phyloP scores from a whole-genome alignment of 805 yeast species.

The Saturnispora sekii region DNA sequence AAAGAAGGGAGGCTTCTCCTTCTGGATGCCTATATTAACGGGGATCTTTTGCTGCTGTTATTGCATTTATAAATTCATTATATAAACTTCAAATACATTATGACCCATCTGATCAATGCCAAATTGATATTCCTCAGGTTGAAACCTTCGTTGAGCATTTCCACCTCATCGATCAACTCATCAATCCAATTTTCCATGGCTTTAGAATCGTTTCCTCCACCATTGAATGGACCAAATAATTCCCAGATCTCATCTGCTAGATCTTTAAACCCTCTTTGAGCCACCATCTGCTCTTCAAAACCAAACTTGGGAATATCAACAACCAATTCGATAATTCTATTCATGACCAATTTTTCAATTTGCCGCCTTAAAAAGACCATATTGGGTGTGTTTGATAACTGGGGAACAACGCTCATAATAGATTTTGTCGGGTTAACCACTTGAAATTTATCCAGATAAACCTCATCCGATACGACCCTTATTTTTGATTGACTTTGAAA shows the following conservation, averaged over 20 bases:
- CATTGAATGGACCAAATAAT: constrained; percentile 17
- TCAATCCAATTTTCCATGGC: constrained; percentile 1
- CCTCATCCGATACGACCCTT: constrained; percentile 1
- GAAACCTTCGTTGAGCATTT: constrained; percentile 1
- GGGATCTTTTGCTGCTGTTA: constrained; percentile 2
- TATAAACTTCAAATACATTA: constrained; percentile 7
- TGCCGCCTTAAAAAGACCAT: constrained; percentile 27
- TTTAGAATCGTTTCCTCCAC: background rate
- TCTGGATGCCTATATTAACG: background rate
- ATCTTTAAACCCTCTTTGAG: constrained; percentile 11
- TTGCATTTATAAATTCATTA: constrained; percentile 3
- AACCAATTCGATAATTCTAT: constrained; percentile 15
- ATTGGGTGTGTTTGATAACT: constrained; percentile 28
- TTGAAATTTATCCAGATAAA: background rate
- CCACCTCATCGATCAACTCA: constrained; percentile 5
- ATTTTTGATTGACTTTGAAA: background rate
- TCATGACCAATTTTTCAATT: constrained; percentile 27
- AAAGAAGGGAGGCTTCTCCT: too few relatives aligned
- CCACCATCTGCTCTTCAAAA: constrained; percentile 14
- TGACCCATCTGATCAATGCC: constrained; percentile 5
- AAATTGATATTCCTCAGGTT: constrained; percentile 5
- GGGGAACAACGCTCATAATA: constrained; percentile 15
- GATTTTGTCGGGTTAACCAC: background rate
- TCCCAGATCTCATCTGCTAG: constrained; percentile 21
- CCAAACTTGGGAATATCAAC: constrained; percentile 12